Percentiles rank a stretch among this genome's conserved stretches.
phyloP scores from a whole-genome alignment of 257 asterid species.

The Eucommia ulmoides region DNA sequence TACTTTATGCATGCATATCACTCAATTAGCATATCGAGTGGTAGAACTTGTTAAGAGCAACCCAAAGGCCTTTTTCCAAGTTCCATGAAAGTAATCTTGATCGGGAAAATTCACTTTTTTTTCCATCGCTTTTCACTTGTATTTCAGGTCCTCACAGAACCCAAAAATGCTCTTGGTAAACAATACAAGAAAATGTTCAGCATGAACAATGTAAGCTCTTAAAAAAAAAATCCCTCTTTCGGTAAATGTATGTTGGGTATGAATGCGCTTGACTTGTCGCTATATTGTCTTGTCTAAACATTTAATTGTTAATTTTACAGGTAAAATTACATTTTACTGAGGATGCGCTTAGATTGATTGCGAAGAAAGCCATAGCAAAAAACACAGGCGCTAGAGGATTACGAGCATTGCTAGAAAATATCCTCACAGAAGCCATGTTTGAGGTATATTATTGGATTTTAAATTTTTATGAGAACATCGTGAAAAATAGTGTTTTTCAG shows the following conservation, averaged over 20 bases:
- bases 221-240: too few relatives aligned
- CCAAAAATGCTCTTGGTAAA: constrained; percentile 84
- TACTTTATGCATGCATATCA: too few relatives aligned
- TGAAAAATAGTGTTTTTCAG: neutral
- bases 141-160: constrained; percentile 69
- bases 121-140: constrained; percentile 7
- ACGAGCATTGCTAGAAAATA: constrained; percentile 76
- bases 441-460: constrained; percentile 32
- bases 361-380: constrained; percentile 62
- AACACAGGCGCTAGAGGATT: constrained; percentile 94
- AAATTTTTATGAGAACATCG: neutral
- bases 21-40: too few relatives aligned
- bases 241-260: too few relatives aligned
- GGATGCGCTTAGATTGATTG: constrained; percentile 55
- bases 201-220: constrained; percentile 60
- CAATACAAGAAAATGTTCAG: constrained; percentile 84
- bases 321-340: constrained; percentile 62
- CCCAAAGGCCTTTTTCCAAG: too few relatives aligned
- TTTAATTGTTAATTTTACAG: constrained; percentile 32
- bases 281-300: too few relatives aligned
- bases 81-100: too few relatives aligned
- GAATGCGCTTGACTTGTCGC: too few relatives aligned
- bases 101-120: too few relatives aligned
- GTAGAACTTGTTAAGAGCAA: too few relatives aligned
- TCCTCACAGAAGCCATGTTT: constrained; percentile 87